These are phyloP conservation scores for Ilex paraguariensis DNA, from an alignment of 305 asterid genomes.

Conservation along the genomic window DNA sequence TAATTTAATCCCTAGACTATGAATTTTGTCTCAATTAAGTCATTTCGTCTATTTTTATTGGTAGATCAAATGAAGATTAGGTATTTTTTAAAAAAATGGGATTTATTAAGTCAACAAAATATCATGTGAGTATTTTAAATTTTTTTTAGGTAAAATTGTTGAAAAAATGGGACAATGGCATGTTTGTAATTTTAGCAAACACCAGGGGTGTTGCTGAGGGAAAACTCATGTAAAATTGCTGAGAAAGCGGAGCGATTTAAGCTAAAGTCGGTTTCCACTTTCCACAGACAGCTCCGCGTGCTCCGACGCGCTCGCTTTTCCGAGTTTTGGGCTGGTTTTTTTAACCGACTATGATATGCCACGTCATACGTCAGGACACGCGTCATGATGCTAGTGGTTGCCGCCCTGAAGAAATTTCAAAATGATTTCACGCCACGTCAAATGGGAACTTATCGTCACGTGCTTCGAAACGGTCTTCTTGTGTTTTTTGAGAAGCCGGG, in stretches of 20 bases:
- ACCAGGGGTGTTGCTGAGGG: neutral
- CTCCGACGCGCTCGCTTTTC: too few relatives aligned
- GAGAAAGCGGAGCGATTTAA: too few relatives aligned
- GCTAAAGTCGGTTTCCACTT: too few relatives aligned
- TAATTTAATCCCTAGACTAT: too few relatives aligned
- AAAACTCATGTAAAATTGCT: neutral
- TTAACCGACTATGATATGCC: neutral
- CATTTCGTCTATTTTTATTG: too few relatives aligned
- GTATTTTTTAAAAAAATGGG: too few relatives aligned
- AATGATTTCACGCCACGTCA: conserved; percentile 17
- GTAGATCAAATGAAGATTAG: too few relatives aligned
- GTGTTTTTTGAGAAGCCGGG: neutral
- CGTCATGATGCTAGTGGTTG: conserved; percentile 10
- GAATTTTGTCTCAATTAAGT: too few relatives aligned
- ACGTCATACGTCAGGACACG: conserved; percentile 3
- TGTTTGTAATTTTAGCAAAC: neutral
- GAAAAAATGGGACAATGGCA: too few relatives aligned
- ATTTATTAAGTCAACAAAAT: too few relatives aligned
- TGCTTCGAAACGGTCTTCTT: conserved; percentile 4
- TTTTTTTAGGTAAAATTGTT: too few relatives aligned
- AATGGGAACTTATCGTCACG: conserved; percentile 14
- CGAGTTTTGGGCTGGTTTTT: neutral
- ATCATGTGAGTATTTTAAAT: too few relatives aligned
- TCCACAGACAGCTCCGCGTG: neutral
- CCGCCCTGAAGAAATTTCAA: conserved; percentile 7